These are phyloP conservation scores for Fusarium sulawesiense DNA, from an alignment of 2,329 filamentous ascomycete genomes.

Conservation along the genomic window DNA sequence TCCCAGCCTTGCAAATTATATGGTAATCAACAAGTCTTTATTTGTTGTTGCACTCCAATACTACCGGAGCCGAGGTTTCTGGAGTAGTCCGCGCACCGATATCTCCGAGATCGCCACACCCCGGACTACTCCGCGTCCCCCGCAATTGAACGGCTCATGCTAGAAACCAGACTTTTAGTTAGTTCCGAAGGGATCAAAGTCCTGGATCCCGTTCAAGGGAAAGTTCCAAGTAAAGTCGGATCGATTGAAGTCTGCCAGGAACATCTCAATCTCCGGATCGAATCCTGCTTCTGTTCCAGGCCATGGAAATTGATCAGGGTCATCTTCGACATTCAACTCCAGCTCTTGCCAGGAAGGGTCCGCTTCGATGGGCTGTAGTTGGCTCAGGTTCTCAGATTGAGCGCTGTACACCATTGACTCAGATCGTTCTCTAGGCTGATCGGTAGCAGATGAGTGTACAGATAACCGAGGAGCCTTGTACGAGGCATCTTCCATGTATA, in stretches of 20 bases:
- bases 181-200: neutral
- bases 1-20: neutral
- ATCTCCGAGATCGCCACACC: neutral
- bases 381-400: no score
- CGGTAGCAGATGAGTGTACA: no score
- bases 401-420: no score
- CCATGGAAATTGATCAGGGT: neutral
- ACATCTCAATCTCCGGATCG: conserved; percentile 34
- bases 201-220: conserved; percentile 13
- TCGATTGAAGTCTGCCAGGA: conserved; percentile 26
- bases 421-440: no score
- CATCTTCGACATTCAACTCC: neutral
- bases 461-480: no score
- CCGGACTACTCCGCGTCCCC: conserved; percentile 8
- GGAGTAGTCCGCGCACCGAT: conserved; percentile 11
- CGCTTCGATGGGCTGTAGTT: no score
- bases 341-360: conserved; percentile 27
- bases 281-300: neutral
- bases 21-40: neutral
- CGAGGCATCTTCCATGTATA: no score
- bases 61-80: neutral
- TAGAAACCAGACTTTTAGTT: neutral
- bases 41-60: neutral
- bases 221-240: conserved; percentile 32
- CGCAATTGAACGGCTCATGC: neutral